These are phyloP conservation scores for Agapanthus africanus DNA, from an alignment of 106 monocot species.

Conservation along the genomic window DNA sequence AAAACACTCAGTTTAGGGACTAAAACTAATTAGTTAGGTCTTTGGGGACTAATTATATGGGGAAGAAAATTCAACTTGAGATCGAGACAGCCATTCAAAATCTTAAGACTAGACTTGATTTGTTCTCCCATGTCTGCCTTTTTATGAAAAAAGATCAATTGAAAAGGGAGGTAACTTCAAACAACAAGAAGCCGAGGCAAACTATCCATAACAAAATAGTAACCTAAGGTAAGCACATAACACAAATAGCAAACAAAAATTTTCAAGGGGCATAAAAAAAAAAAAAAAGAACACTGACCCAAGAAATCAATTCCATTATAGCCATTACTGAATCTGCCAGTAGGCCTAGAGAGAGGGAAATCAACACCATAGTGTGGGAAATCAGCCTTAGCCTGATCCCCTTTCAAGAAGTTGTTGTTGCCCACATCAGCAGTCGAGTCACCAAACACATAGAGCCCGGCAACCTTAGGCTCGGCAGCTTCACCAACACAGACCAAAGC, in stretches of 20 bases:
- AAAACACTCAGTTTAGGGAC: too few species aligned
- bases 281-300: constrained; percentile 14
- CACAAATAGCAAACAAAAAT: neutral
- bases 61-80: too few species aligned
- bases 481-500: neutral
- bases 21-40: too few species aligned
- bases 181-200: neutral
- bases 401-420: constrained; percentile 59
- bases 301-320: constrained; percentile 62
- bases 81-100: too few species aligned
- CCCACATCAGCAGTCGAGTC: constrained; percentile 73
- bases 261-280: neutral
- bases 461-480: constrained; percentile 15
- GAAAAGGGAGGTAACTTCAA: too few species aligned
- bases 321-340: constrained; percentile 72
- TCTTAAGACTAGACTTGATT: too few species aligned
- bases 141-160: too few species aligned
- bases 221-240: neutral
- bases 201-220: neutral
- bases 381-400: constrained; percentile 37
- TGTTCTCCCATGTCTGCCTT: too few species aligned
- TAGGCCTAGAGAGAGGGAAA: constrained; percentile 41
- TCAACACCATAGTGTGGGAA: constrained; percentile 61
- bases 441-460: constrained; percentile 62
- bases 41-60: too few species aligned